Conservation (phyloP, 1,284 basidiomycete genomes). For the Moesziomyces antarcticus region DNA sequence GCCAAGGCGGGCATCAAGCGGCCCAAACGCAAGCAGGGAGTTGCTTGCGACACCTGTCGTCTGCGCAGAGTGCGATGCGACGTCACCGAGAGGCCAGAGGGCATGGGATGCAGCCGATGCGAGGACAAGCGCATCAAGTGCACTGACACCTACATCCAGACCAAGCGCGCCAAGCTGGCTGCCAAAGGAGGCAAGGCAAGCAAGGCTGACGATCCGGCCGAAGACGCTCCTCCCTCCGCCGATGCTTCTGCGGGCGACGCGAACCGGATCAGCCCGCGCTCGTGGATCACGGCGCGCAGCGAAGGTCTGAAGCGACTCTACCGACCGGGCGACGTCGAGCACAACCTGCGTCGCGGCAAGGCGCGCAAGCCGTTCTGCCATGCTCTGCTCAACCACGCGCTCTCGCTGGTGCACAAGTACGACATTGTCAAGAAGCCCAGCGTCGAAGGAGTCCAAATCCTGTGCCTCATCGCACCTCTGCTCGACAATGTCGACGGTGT, state of each 20-base stretch:
- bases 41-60: conserved; percentile 66
- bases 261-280: conserved; percentile 32
- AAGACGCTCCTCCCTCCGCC: conserved; percentile 2
- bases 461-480: conserved; percentile 51
- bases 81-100: conserved; percentile 60
- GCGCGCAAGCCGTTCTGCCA: conserved; percentile 62
- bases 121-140: conserved; percentile 65
- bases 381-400: conserved; percentile 52
- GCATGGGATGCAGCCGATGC: conserved; percentile 63
- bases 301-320: conserved; percentile 30
- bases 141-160: conserved; percentile 64
- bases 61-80: conserved; percentile 64
- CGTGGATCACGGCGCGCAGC: conserved; percentile 31
- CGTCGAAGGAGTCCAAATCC: conserved; percentile 48
- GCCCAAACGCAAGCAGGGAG: conserved; percentile 65
- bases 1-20: conserved; percentile 28
- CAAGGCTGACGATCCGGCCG: conserved; percentile 10
- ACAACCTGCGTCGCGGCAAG: conserved; percentile 51
- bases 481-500: conserved; percentile 48
- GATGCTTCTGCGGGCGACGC: conserved; percentile 5
- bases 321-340: conserved; percentile 39
- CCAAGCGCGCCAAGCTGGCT: conserved; percentile 48
- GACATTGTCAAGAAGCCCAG: conserved; percentile 55
- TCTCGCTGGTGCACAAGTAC: conserved; percentile 61
- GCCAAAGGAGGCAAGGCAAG: conserved; percentile 24